These are phyloP conservation scores for Globisporangium paddicum DNA, from an alignment of 352 stramenopile species.

Conservation along the genomic window DNA sequence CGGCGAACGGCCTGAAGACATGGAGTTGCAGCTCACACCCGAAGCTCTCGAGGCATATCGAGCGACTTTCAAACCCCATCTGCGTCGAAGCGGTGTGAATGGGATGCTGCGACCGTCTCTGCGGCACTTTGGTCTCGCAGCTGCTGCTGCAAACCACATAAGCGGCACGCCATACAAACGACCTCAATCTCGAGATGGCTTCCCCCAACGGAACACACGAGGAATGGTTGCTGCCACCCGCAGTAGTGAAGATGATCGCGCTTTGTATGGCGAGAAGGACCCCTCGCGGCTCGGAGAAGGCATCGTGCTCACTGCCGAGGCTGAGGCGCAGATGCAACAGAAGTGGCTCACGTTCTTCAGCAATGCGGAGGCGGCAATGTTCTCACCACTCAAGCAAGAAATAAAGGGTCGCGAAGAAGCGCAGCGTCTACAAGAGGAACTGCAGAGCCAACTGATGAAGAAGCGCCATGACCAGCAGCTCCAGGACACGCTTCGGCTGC, in stretches of 20 bases:
- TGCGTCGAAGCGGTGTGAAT: neutral
- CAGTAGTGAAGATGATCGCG: slow-evolving; percentile 32
- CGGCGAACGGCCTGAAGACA: slow-evolving; percentile 16
- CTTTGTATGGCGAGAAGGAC: slow-evolving; percentile 33
- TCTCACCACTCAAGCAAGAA: slow-evolving; percentile 38
- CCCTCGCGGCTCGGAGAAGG: slow-evolving; percentile 32
- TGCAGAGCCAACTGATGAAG: slow-evolving; percentile 48
- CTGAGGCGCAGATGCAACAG: slow-evolving; percentile 38
- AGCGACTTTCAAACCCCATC: slow-evolving; percentile 4
- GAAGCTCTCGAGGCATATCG: slow-evolving; percentile 9
- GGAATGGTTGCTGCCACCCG: slow-evolving; percentile 7
- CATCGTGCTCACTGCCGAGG: slow-evolving; percentile 47
- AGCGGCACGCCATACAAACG: neutral
- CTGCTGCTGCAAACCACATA: slow-evolving; percentile 2
- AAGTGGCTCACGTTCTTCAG: slow-evolving; percentile 63
- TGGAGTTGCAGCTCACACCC: slow-evolving; percentile 12
- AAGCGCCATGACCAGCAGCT: slow-evolving; percentile 60
- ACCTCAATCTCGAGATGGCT: neutral
- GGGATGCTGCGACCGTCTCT: neutral
- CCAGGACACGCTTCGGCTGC: slow-evolving; percentile 37
- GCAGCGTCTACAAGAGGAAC: slow-evolving; percentile 38
- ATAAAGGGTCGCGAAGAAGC: slow-evolving; percentile 38
- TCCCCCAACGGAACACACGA: neutral
- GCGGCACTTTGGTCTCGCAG: slow-evolving; percentile 8
- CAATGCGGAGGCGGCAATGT: slow-evolving; percentile 49